Base-by-base conservation (phyloP, 495 filamentous ascomycete species). In the Aspergillus avenaceus region DNA sequence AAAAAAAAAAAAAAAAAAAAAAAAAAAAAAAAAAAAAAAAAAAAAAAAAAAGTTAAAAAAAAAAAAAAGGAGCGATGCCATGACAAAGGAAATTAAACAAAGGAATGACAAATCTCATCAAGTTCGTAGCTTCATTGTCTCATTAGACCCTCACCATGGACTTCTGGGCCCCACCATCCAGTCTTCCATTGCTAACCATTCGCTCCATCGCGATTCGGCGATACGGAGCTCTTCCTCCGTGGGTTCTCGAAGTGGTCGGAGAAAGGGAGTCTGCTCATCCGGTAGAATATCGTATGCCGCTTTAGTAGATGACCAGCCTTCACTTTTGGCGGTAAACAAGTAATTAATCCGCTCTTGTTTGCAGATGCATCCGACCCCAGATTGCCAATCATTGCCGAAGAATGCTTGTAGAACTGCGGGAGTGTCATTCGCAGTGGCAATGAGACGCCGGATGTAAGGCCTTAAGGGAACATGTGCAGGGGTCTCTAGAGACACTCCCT, bases 181-280 rank as follows among this genome's bases (percentile, higher is more conserved):
- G 65, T 96, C 90, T 66, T 96, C 88, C 89, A 96, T 95, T 4
- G 88, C 89, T 29, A 96, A 66, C 88, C 89, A 95, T 63, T 87
- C 82, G 61, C 84, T 88, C 88, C 88, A 96, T 43, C 73, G 81
- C 42, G 75, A 78, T 69, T 98, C 90, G 0, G 91, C 93, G 24
- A 64, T 71, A 29, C 84, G 80, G 52, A 97, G 87, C 72, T 97
- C 93, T 36, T 80, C 80, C 65, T 91, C 83, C 26, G 78, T 76
- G 8, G 86, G 82, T 29, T 82, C 77, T 49, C 83, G 81, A 27
- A 97, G 70, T 28, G 91, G 88, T 47, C 81, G 81, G 44, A 97
- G 71, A 63, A 91, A 97, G 0, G 91, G 93, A 4, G 91, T 75
- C 40, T 80, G 84, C 72, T 97, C 88, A 34, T 88, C 81, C 8